Conservation (phyloP, 768 basidiomycete species). For the Lanmaoa rubissima region DNA sequence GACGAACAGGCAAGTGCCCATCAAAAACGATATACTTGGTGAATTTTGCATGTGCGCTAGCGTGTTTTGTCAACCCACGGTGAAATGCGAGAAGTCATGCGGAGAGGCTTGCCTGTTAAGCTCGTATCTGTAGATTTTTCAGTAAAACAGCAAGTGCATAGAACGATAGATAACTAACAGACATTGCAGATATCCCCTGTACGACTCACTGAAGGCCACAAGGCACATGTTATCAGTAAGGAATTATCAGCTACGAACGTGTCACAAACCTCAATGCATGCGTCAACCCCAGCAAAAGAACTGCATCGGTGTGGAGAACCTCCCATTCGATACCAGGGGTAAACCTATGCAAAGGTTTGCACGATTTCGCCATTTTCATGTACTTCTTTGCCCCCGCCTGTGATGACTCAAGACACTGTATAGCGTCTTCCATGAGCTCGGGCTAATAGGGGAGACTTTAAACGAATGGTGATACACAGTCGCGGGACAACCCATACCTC, state of each 20-base stretch:
- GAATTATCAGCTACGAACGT: neutral
- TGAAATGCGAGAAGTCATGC: neutral
- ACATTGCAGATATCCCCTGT: constrained; percentile 78
- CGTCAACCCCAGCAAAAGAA: constrained; percentile 67
- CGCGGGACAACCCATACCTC: constrained; percentile 44
- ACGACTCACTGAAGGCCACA: constrained; percentile 55
- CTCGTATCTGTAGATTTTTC: constrained; percentile 35
- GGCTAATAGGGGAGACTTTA: constrained; percentile 34
- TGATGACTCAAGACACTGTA: constrained; percentile 50
- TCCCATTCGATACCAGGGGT: constrained; percentile 73
- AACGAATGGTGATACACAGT: neutral
- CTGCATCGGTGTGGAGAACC: constrained; percentile 68
- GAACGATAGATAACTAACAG: constrained; percentile 43
- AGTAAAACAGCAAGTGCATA: neutral
- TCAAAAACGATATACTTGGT: constrained; percentile 47
- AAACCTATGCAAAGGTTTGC: constrained; percentile 41
- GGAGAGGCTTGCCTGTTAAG: constrained; percentile 50
- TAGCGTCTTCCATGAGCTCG: constrained; percentile 63
- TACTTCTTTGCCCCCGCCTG: constrained; percentile 62
- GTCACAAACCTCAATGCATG: constrained; percentile 60
- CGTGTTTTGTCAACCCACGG: constrained; percentile 20
- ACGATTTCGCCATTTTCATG: constrained; percentile 37
- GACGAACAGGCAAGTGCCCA: neutral
- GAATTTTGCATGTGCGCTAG: constrained; percentile 69
- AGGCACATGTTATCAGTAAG: constrained; percentile 1